Base-by-base conservation (phyloP, 129 eudicot species). In the Silybum marianum region DNA sequence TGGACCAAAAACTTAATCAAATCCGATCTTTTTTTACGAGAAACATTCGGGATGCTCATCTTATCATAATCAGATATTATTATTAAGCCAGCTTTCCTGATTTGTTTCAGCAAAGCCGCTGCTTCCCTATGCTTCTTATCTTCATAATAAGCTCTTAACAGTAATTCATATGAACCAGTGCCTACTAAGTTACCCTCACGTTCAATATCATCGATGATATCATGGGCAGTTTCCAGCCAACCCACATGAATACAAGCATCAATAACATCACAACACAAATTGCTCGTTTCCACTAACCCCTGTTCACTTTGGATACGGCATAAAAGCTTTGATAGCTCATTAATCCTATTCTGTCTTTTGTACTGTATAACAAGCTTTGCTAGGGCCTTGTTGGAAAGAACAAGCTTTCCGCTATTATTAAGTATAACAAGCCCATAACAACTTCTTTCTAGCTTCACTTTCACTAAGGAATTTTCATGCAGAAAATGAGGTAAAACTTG, bases 171-270 rank as follows among this genome's bases (percentile, higher is more conserved):
- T n/a, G 88, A 84, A 36, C 62, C 48, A 42, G 68, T 2, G 10
- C 80, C 81, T 2, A 78, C 21, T 6, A 80, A n/a, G 23, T 70
- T 69, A 36, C 89, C 88, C 75, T 83, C 87, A 6, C 69, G 79
- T 76, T 85, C 89, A 34, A 89, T 74, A 73, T 95, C 99, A 74
- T 95, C 99, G 32, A 95, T 38, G 73, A 92, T 89, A 86, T 95
- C 99, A 83, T 95, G 99, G 10, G 98, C 95, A 3, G 90, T 95
- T 78, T 92, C 95, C 39, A 51, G 22, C 63, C 63, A 93, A 22
- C 99, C 99, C 78, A 91, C 51, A 66, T 84, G 80, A 58, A 93
- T 88, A 85, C 97, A 93, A 38, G 97, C 91, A 60, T 87, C 89
- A 74, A 93, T 71, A 14, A 95, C 97, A 71, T 87, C 82, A 76